phyloP scores from a whole-genome alignment of 306 rosid genomes.

The Castanea crenata region DNA sequence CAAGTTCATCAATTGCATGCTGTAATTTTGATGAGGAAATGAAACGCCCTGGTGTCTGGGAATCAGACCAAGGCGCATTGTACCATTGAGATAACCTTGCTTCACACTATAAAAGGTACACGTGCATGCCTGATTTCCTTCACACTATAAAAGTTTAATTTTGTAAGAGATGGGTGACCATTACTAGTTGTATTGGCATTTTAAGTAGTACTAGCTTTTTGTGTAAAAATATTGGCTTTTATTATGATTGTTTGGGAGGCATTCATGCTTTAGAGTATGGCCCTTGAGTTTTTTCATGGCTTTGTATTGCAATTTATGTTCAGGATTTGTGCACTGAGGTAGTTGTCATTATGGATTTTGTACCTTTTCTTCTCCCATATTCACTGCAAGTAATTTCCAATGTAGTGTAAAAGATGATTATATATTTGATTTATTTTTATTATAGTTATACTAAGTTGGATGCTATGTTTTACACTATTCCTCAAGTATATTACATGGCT shows the following conservation, averaged over 20 bases:
- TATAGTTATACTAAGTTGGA: no score
- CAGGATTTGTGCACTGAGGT: no score
- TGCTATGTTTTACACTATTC: no score
- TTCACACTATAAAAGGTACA: constrained; percentile 44
- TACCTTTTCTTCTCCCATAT: no score
- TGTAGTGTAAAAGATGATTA: no score
- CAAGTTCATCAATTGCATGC: constrained; percentile 61
- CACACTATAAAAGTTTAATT: neutral
- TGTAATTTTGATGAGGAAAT: constrained; percentile 83
- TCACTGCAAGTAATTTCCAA: no score
- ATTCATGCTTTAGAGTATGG: no score
- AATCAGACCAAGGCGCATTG: constrained; percentile 67
- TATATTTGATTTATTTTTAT: no score
- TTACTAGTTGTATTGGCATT: neutral
- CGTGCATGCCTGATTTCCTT: neutral
- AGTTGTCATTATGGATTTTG: no score
- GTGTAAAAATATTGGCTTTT: neutral
- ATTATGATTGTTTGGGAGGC: neutral
- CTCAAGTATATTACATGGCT: no score
- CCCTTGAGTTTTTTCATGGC: no score
- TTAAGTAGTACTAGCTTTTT: neutral
- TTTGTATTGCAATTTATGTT: no score
- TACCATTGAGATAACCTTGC: constrained; percentile 88
- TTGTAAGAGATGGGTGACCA: neutral
- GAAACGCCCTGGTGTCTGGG: constrained; percentile 93